phyloP scores from a whole-genome alignment of 2,329 filamentous ascomycete genomes.

The Botrytis aclada region DNA sequence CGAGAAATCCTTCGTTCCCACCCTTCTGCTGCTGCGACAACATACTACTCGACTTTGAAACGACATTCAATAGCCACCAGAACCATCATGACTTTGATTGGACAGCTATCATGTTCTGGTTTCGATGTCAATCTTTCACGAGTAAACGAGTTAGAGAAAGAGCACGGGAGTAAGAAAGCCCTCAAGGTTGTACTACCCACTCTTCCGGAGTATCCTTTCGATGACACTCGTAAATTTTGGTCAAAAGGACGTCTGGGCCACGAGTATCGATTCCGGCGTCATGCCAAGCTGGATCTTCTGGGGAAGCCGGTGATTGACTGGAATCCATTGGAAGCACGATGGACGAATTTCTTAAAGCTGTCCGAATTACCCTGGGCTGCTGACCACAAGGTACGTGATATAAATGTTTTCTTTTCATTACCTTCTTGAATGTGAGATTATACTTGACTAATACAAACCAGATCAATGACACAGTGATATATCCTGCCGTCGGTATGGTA shows the following conservation, averaged over 20 bases:
- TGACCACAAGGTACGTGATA: slow-evolving; percentile 29
- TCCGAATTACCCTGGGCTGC: slow-evolving; percentile 36
- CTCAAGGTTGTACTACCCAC: slow-evolving; percentile 38
- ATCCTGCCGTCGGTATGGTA: too few species aligned
- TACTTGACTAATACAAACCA: too few species aligned
- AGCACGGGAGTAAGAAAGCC: not conserved
- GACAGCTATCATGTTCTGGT: too few species aligned
- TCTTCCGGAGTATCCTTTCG: slow-evolving; percentile 52
- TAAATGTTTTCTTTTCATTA: too few species aligned
- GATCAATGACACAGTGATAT: too few species aligned
- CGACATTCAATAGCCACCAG: slow-evolving; percentile 3
- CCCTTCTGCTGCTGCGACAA: too few species aligned
- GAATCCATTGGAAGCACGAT: slow-evolving; percentile 29
- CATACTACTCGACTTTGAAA: slow-evolving; percentile 5
- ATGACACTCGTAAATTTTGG: slow-evolving; percentile 52
- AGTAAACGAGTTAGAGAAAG: too few species aligned
- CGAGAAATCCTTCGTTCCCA: not conserved
- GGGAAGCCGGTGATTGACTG: slow-evolving; percentile 31
- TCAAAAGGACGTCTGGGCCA: slow-evolving; percentile 48
- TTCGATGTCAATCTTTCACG: too few species aligned
- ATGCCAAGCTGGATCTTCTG: slow-evolving; percentile 40
- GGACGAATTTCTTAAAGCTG: slow-evolving; percentile 34
- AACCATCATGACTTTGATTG: too few species aligned
- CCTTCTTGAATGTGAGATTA: too few species aligned
- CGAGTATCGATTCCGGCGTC: slow-evolving; percentile 44